phyloP scores from a whole-genome alignment of 1,139 yeast genomes.

The Casaregolazyma suthepensis region DNA sequence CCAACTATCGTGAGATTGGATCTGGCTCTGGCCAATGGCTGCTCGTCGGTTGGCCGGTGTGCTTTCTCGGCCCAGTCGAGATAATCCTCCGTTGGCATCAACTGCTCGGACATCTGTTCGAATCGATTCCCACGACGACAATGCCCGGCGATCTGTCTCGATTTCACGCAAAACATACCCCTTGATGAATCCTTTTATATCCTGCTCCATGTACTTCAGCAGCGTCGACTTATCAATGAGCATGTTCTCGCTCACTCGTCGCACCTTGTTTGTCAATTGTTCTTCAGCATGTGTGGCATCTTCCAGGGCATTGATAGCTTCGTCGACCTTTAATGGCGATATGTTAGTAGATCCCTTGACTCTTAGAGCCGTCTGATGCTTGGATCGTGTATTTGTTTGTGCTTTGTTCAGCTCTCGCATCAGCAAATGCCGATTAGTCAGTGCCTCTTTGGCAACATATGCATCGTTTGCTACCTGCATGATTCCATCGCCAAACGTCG shows the following conservation, averaged over 20 bases:
- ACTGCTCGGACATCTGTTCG: slow-evolving; percentile 69
- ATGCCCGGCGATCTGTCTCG: slow-evolving; percentile 78
- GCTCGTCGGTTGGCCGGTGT: slow-evolving; percentile 31
- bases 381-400: slow-evolving; percentile 62
- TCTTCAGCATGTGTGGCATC: slow-evolving; percentile 76
- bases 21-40: slow-evolving; percentile 40
- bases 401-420: slow-evolving; percentile 86
- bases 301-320: slow-evolving; percentile 74
- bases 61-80: slow-evolving; percentile 74
- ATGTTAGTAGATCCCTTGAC: slow-evolving; percentile 69
- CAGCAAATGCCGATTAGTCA: slow-evolving; percentile 83
- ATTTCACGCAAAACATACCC: slow-evolving; percentile 64
- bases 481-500: slow-evolving; percentile 72
- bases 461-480: slow-evolving; percentile 64
- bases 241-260: slow-evolving; percentile 83
- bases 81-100: slow-evolving; percentile 74
- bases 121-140: slow-evolving; percentile 68
- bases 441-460: slow-evolving; percentile 82
- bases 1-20: slow-evolving; percentile 55
- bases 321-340: slow-evolving; percentile 86
- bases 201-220: slow-evolving; percentile 48
- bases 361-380: slow-evolving; percentile 68
- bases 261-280: slow-evolving; percentile 64
- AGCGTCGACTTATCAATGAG: slow-evolving; percentile 61
- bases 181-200: slow-evolving; percentile 50